Base-by-base conservation (phyloP, 176 grass and related monocot species). In the Ensete glaucum region DNA sequence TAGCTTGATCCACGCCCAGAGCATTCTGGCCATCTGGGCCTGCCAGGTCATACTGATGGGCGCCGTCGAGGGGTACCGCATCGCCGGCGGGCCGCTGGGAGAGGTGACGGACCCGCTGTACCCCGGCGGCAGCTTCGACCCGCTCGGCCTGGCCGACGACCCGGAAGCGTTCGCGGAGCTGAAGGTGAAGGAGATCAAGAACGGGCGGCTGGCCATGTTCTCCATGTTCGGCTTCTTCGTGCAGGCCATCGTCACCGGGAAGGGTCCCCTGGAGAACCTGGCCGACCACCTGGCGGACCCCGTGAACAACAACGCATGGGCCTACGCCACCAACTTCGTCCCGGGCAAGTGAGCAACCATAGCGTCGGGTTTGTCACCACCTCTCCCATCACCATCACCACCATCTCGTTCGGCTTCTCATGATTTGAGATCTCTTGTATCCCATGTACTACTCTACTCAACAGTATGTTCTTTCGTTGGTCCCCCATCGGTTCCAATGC, bases 161-260 rank as follows among this genome's bases (percentile, higher is more conserved):
- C 89, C 89, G 0, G 89, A 91, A 69, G 89, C 85, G 0, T 91
- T 91, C 27, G 80, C 85, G 0, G 89, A 91, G 64, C 81, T 91
- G 15, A 91, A 91, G 85, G 89, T 91, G 78, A 91, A 91, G 83
- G 89, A 91, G 80, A 49, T 91, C 77, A 91, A 91, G 89, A 91
- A 91, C n/a, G 89, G 83, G 0, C 67, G 89, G 11, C 79, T 88
- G 43, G 89, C 89, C 43, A 88, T 91, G 89, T 91, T 91, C 78
- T 91, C 89, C 60, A 91, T 91, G 89, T 91, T 91, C 48, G 89
- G 89, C 2, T 91, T 88, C 85, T 91, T 91, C 55, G 83, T 88
- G 80, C 85, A 88, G 80, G 89, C 89, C 52, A 83, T 87, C 25
- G 72, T 88, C 15, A 87, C 89, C 22, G 89, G 85, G 56, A 91